Base-by-base conservation (phyloP, 2,329 filamentous ascomycete species). In the Cucurbitaria berberidis region DNA sequence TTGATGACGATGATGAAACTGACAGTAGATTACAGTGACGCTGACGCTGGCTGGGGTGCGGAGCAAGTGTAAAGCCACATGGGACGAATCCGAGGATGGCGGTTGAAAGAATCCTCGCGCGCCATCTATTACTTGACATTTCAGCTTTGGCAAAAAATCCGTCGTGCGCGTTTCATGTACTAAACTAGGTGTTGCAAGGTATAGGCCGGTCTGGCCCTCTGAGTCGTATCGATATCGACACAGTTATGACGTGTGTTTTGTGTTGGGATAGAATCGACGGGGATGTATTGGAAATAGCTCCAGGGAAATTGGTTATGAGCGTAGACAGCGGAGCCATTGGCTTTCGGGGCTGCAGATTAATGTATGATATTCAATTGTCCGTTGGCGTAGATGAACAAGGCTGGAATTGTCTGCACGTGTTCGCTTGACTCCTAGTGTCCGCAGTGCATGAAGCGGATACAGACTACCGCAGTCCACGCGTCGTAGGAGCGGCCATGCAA, bases 31-130 rank as follows among this genome's bases (percentile, higher is more conserved):
- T 24, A 44, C 55, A 79, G 78, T 62, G 80, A 82, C 60, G 80
- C 80, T 34, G 80, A 82, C 60, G 77, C 77, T 36, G 79, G 80
- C 40, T 82, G 80, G 80, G 80, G 80, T 26, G 78, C 79, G 24
- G 80, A 82, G 63, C 80, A 82, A 66, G 79, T 82, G 34, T 82
- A 80, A 70, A 51, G 19, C 15, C 13, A 40, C 26, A 24, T 18
- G 29, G 24, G 15, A 32, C 38, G n/a, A 29, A 18, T 34, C 22
- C 41, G 64, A 62, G 65, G 66, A 70, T 59, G 67, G 64, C 68
- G 60, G 44, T 70, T 8, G 63, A 62, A n/a, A 52, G 64, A 68
- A 46, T 65, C 57, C 60, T 65, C 60, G 39, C 34, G 26, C 42
- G 48, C 38, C 19, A 45, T 35, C 22, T 21, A 29, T 16, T 40